Conservation (phyloP, 345 rosid genomes). For the Leavenworthia alabamica region DNA sequence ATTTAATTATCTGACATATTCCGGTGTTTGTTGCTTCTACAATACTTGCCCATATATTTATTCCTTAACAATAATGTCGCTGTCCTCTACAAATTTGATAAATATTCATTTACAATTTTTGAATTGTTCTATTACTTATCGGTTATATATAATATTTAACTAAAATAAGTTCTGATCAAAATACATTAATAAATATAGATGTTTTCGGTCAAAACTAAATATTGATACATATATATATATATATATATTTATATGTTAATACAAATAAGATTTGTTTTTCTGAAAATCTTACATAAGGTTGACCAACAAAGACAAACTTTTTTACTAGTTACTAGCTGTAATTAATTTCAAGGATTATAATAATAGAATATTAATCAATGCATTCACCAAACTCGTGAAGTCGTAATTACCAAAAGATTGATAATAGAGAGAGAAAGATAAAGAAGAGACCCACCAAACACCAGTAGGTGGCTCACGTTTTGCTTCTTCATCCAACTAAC, state of each 20-base stretch:
- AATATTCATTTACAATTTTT: conserved; percentile 9
- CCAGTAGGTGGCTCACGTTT: conserved; percentile 28
- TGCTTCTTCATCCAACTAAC: not conserved
- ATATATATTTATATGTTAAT: not conserved
- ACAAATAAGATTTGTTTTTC: not conserved
- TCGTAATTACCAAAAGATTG: not conserved
- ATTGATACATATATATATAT: too few relatives aligned
- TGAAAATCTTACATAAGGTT: conserved; percentile 3
- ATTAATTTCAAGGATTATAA: not conserved
- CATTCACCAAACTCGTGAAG: too few relatives aligned
- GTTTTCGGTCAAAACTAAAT: not conserved
- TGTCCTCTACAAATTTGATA: not conserved
- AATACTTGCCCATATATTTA: too few relatives aligned
- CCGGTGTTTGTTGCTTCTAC: too few relatives aligned
- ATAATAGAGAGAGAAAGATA: not conserved
- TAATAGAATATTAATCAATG: not conserved
- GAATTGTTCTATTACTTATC: not conserved
- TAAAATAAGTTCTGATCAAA: not conserved
- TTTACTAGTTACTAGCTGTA: conserved; percentile 7
- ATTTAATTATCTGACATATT: conserved; percentile 14
- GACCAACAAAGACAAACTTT: conserved; percentile 7
- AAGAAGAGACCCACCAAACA: conserved; percentile 15
- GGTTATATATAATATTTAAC: not conserved
- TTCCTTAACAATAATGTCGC: too few relatives aligned
- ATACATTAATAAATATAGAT: too few relatives aligned